Conservation (phyloP, 75 land plant genomes). For the Cryptomeria japonica region DNA sequence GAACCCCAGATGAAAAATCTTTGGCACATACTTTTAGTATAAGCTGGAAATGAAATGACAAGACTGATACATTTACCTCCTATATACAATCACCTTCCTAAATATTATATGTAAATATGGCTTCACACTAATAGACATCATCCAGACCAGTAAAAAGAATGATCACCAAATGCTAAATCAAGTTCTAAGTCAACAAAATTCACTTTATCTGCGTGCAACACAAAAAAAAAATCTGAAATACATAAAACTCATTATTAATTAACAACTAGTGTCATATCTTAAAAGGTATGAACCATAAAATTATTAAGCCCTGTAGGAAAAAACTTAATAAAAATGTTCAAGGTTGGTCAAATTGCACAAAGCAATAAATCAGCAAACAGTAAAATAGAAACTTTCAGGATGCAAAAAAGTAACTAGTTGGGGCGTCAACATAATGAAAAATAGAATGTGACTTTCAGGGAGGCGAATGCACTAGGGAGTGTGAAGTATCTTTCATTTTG, state of each 20-base stretch:
- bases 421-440: too few relatives aligned
- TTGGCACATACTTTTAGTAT: not conserved
- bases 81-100: not conserved
- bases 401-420: not conserved
- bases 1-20: not conserved
- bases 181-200: not conserved
- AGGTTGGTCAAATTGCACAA: not conserved
- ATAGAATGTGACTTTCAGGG: too few relatives aligned
- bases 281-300: too few relatives aligned
- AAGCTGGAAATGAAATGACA: not conserved
- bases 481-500: too few relatives aligned
- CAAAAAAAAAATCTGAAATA: not conserved
- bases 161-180: not conserved
- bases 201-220: not conserved
- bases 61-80: not conserved
- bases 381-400: not conserved
- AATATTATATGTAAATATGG: not conserved
- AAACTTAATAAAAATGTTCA: not conserved
- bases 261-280: too few relatives aligned
- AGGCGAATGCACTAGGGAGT: too few relatives aligned
- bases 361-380: not conserved
- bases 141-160: slow-evolving; percentile 1
- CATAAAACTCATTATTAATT: too few relatives aligned
- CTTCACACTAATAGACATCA: not conserved
- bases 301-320: too few relatives aligned